Conservation (phyloP, 1,284 basidiomycete species). For the Cystobasidium pallidum region DNA sequence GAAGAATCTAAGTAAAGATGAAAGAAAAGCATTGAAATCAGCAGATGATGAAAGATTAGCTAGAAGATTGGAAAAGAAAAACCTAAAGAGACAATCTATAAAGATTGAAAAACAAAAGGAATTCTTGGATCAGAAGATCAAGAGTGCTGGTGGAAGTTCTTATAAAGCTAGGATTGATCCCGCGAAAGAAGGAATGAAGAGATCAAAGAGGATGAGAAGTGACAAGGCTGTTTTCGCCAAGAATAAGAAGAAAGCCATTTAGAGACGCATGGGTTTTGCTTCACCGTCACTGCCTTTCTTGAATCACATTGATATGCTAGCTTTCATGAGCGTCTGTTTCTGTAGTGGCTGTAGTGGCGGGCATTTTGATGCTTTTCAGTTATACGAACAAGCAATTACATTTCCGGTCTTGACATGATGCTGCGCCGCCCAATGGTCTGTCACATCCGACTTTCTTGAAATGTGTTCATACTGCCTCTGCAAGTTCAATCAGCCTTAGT, state of each 20-base stretch:
- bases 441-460: too few relatives aligned
- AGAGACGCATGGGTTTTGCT: too few relatives aligned
- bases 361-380: too few relatives aligned
- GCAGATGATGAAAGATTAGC: conserved; percentile 75
- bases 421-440: too few relatives aligned
- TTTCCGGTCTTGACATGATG: too few relatives aligned
- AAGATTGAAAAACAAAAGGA: conserved; percentile 48
- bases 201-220: conserved; percentile 44
- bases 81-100: conserved; percentile 17
- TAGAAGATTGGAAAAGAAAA: conserved; percentile 75
- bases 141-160: conserved; percentile 45
- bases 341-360: too few relatives aligned
- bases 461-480: too few relatives aligned
- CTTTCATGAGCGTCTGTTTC: too few relatives aligned
- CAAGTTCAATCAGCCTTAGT: too few relatives aligned
- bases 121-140: conserved; percentile 48
- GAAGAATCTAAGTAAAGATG: conserved; percentile 75
- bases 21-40: conserved; percentile 78
- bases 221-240: conserved; percentile 30
- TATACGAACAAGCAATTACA: too few relatives aligned
- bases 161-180: conserved; percentile 45
- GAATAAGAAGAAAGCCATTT: conserved; percentile 45
- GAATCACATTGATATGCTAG: too few relatives aligned
- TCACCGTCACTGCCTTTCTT: too few relatives aligned
- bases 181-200: conserved; percentile 47